A percentile compares a stretch with the other conserved stretches of the same genome.
Evolutionary conservation across 2,329 filamentous ascomycete genomes (phyloP).

Genomic region (Diaporthe sp.): DNA sequence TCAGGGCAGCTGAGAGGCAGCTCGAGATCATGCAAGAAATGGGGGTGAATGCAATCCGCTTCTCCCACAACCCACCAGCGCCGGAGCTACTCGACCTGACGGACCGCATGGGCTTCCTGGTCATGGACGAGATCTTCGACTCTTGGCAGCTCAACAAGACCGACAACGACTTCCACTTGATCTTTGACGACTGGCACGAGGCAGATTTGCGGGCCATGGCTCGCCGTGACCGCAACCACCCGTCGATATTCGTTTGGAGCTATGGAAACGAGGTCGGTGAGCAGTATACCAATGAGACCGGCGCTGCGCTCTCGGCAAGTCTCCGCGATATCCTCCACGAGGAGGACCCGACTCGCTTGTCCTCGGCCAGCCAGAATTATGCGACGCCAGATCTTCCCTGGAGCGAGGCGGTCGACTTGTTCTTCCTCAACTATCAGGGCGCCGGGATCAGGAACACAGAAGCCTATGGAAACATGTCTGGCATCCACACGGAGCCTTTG

Average conservation of each 20-base stretch:
- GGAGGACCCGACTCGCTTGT: constrained; percentile 62
- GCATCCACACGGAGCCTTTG: constrained; percentile 46
- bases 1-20: constrained; percentile 61
- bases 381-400: constrained; percentile 56
- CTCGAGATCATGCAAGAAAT: constrained; percentile 62
- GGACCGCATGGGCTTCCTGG: constrained; percentile 62
- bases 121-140: constrained; percentile 68
- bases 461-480: constrained; percentile 35
- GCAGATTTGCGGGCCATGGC: constrained; percentile 63
- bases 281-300: constrained; percentile 52
- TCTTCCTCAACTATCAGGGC: constrained; percentile 69
- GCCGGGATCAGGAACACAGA: constrained; percentile 56
- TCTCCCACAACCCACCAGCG: constrained; percentile 66
- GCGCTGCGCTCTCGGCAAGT: constrained; percentile 47
- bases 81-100: constrained; percentile 63
- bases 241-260: constrained; percentile 65
- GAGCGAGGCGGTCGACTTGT: constrained; percentile 57
- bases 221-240: constrained; percentile 67
- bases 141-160: constrained; percentile 61
- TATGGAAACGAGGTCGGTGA: constrained; percentile 67
- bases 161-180: constrained; percentile 61
- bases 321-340: constrained; percentile 57
- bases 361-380: constrained; percentile 60
- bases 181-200: constrained; percentile 67
- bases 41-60: constrained; percentile 63